Conservation (phyloP, 495 filamentous ascomycete species). For the Cetradonia linearis region DNA sequence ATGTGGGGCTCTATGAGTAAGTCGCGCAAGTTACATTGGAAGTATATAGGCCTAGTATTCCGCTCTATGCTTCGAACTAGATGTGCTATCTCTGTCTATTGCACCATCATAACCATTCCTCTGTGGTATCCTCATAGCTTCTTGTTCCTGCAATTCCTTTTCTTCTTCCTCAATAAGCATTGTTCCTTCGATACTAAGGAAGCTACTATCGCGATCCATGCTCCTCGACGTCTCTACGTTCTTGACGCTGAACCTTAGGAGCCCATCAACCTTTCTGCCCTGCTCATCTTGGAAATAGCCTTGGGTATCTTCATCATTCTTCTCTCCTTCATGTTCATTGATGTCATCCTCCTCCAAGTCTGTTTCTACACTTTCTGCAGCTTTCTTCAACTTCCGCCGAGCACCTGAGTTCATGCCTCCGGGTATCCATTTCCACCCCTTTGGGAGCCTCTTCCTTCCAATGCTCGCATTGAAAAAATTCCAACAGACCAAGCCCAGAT, state of each 20-base stretch:
- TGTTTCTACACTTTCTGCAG: slow-evolving; percentile 2
- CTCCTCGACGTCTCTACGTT: slow-evolving; percentile 51
- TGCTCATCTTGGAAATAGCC: slow-evolving; percentile 55
- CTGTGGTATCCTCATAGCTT: slow-evolving; percentile 19
- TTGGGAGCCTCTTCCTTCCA: slow-evolving; percentile 53
- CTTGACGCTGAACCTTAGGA: slow-evolving; percentile 51
- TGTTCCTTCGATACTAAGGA: slow-evolving; percentile 61
- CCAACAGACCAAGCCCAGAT: slow-evolving; percentile 58
- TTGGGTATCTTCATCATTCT: slow-evolving; percentile 33
- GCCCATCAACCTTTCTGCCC: slow-evolving; percentile 51
- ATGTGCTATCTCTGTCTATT: slow-evolving; percentile 11
- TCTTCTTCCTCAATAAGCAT: slow-evolving; percentile 46
- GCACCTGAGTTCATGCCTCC: slow-evolving; percentile 26
- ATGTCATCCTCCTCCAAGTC: slow-evolving; percentile 20
- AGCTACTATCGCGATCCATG: slow-evolving; percentile 47
- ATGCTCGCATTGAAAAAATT: slow-evolving; percentile 71
- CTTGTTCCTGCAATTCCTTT: slow-evolving; percentile 31
- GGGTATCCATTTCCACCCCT: slow-evolving; percentile 53
- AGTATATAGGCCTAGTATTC: slow-evolving; percentile 4
- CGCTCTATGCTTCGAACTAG: slow-evolving; percentile 8
- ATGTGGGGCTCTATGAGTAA: neutral
- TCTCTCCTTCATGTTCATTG: slow-evolving; percentile 24
- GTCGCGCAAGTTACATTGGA: neutral
- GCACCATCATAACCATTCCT: slow-evolving; percentile 14
- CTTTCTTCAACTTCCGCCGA: slow-evolving; percentile 31